A percentile compares a stretch with the other conserved stretches of the same genome.
Evolutionary conservation across 140 eudicot genomes (phyloP).

Genomic region (Senecio squalidus): DNA sequence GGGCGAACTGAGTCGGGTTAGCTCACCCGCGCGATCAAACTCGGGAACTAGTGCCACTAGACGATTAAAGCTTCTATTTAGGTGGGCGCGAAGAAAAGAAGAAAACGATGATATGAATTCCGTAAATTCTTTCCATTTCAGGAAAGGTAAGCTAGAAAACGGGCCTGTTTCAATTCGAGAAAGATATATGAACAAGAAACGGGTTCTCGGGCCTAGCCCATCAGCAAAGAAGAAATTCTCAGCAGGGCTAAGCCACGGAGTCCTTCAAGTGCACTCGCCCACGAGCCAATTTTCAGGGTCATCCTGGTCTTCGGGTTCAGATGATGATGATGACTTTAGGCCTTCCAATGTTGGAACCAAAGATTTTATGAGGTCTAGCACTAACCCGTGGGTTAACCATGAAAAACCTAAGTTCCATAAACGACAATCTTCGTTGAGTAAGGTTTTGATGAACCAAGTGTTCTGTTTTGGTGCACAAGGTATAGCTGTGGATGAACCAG

Average conservation of each 20-base stretch:
- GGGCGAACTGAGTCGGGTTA: conserved; percentile 35
- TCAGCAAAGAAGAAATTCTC: conserved; percentile 49
- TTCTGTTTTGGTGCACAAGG: conserved; percentile 85
- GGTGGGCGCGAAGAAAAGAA: conserved; percentile 40
- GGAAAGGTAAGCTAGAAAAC: conserved; percentile 15
- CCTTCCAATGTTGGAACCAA: conserved; percentile 4
- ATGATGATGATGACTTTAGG: conserved; percentile 20
- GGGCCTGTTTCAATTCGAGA: conserved; percentile 63
- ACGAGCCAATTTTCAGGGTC: conserved; percentile 63
- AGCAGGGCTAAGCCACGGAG: conserved; percentile 56
- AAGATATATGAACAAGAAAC: conserved; percentile 42
- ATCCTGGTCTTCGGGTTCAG: conserved; percentile 48
- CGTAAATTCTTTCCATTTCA: conserved; percentile 21
- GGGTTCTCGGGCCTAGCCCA: conserved; percentile 53
- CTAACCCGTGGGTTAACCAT: conserved; percentile 16
- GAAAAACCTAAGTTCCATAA: conserved; percentile 31
- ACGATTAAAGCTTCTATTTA: conserved; percentile 46
- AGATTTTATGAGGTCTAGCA: conserved; percentile 19
- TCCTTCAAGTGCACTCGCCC: conserved; percentile 39
- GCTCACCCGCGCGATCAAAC: conserved; percentile 30
- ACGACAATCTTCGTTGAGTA: conserved; percentile 44
- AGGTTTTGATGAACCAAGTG: conserved; percentile 61
- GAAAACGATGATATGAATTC: conserved; percentile 27
- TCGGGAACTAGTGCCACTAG: conserved; percentile 33
- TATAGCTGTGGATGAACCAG: conserved; percentile 45